phyloP scores from a whole-genome alignment of 2,329 filamentous ascomycete species.

The Pestalotiopsis sp. region DNA sequence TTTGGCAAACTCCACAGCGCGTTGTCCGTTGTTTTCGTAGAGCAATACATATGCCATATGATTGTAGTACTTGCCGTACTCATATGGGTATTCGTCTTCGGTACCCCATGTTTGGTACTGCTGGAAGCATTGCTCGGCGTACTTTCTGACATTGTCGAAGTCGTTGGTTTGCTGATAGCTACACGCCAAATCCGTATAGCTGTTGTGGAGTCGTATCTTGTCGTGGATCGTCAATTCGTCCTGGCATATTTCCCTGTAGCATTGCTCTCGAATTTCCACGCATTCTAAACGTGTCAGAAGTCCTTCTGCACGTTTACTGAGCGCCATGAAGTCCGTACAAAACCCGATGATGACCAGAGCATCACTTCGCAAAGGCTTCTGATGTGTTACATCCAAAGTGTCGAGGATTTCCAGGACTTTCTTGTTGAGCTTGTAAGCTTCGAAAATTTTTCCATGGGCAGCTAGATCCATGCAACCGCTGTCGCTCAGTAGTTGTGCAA shows the following conservation, averaged over 20 bases:
- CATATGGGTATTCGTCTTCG: background rate
- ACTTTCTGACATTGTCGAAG: background rate
- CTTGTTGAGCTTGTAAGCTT: background rate
- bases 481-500: background rate
- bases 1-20: background rate
- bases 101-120: background rate
- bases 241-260: background rate
- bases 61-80: background rate
- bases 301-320: background rate
- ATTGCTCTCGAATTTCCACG: background rate
- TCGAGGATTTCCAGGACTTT: background rate
- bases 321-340: background rate
- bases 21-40: background rate
- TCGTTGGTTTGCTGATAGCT: background rate
- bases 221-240: background rate
- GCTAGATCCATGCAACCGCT: background rate
- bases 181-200: background rate
- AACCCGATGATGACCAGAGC: background rate
- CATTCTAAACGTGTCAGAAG: background rate
- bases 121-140: background rate
- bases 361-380: background rate
- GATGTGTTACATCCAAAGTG: background rate
- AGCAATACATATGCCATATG: background rate
- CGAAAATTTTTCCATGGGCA: background rate
- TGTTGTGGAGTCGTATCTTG: background rate